Percentiles rank a stretch among this genome's conserved stretches.
Evolutionary conservation across 2,329 filamentous ascomycete species (phyloP).

Genomic region (Aureobasidium sp.): DNA sequence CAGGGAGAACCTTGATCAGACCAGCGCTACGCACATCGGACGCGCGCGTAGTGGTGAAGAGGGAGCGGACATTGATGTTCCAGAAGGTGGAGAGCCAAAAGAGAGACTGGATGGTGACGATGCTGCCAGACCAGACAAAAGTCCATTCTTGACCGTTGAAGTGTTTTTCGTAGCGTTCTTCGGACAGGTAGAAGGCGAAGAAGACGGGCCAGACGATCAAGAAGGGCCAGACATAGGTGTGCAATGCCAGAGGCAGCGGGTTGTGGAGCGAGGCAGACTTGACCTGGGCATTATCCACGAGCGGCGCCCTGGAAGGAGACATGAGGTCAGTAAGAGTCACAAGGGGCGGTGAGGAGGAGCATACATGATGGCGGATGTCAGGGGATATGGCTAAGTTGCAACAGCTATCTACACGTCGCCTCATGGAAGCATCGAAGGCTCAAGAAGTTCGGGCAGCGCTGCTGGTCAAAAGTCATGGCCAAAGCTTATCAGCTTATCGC

Average conservation of each 20-base stretch:
- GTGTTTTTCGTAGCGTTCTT: constrained; percentile 79
- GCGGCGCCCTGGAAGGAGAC: constrained; percentile 47
- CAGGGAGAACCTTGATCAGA: constrained; percentile 86
- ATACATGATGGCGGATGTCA: constrained; percentile 15
- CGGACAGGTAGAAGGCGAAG: constrained; percentile 74
- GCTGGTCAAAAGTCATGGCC: not conserved
- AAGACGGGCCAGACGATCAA: constrained; percentile 86
- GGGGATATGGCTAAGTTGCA: not conserved
- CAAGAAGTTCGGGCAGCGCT: not conserved
- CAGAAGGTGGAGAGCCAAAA: constrained; percentile 95
- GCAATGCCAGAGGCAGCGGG: constrained; percentile 70
- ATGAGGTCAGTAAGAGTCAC: not conserved
- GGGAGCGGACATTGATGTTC: constrained; percentile 78
- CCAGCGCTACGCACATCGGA: constrained; percentile 63
- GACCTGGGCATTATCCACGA: constrained; percentile 90
- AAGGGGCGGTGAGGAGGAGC: not conserved
- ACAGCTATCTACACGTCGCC: constrained; percentile 6
- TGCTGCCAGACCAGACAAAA: constrained; percentile 83
- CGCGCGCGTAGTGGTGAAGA: constrained; percentile 71
- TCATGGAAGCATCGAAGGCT: not conserved
- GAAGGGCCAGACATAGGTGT: constrained; percentile 91
- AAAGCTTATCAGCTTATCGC: constrained; percentile 3
- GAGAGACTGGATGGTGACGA: constrained; percentile 79
- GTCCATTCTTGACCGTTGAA: constrained; percentile 97
- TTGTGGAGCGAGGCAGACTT: constrained; percentile 79